Conservation (phyloP, 768 basidiomycete species). For the Hypholoma fasciculare region DNA sequence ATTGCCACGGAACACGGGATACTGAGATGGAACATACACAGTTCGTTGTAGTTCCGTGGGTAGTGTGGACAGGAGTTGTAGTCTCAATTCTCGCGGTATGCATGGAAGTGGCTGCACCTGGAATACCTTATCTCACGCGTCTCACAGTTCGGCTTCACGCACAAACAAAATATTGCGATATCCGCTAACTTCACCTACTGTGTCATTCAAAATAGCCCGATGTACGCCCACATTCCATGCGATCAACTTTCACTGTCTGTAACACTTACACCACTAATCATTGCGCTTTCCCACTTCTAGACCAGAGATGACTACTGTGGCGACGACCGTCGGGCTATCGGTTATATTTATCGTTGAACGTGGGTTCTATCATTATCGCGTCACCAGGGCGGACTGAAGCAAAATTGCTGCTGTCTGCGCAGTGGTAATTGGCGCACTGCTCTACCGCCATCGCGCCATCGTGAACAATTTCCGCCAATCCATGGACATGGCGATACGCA, state of each 20-base stretch:
- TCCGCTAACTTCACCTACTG: slow-evolving; percentile 31
- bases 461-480: slow-evolving; percentile 25
- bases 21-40: neutral
- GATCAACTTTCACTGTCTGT: neutral
- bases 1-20: neutral
- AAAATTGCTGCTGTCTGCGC: neutral
- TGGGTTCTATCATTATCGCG: slow-evolving; percentile 5
- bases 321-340: slow-evolving; percentile 19
- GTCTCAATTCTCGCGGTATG: slow-evolving; percentile 26
- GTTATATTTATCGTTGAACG: slow-evolving; percentile 26
- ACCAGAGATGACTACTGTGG: slow-evolving; percentile 26
- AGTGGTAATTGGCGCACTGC: slow-evolving; percentile 23
- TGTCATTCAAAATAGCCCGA: slow-evolving; percentile 19
- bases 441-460: slow-evolving; percentile 26
- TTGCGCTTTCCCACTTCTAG: slow-evolving; percentile 9
- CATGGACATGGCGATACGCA: slow-evolving; percentile 27
- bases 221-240: slow-evolving; percentile 13
- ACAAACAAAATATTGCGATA: slow-evolving; percentile 19
- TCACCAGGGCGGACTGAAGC: neutral
- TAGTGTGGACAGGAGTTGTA: slow-evolving; percentile 26
- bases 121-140: neutral
- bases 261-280: neutral
- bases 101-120: neutral
- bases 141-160: slow-evolving; percentile 23
- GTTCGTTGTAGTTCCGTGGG: slow-evolving; percentile 28